Conservation (phyloP, 495 filamentous ascomycete genomes). For the Penicillium canescens region DNA sequence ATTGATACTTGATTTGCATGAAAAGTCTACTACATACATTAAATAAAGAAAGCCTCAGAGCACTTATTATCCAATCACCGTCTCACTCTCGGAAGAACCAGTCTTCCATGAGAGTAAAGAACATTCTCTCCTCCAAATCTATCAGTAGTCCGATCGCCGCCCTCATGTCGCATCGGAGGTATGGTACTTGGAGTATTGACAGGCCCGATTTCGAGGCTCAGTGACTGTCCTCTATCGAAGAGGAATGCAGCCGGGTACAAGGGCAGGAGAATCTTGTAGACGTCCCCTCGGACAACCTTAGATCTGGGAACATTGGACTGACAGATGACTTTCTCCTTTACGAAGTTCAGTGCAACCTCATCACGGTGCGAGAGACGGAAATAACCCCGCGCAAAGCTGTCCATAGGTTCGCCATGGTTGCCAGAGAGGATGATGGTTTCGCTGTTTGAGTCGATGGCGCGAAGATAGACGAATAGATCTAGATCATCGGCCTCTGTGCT, state of each 20-base stretch:
- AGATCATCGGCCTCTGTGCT: not conserved
- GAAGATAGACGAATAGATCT: constrained; percentile 1
- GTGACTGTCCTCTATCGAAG: not conserved
- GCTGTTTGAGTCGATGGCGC: not conserved
- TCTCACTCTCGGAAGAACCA: not conserved
- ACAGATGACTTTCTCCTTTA: not conserved
- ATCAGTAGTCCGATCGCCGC: not conserved
- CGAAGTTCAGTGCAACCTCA: not conserved
- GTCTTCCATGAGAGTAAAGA: too few species aligned
- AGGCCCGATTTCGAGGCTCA: not conserved
- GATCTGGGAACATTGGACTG: too few species aligned
- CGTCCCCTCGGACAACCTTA: too few species aligned
- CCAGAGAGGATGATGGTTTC: not conserved
- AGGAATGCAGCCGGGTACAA: not conserved
- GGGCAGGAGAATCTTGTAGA: not conserved
- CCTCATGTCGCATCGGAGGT: constrained; percentile 4
- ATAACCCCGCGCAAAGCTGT: not conserved
- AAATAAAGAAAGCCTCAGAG: too few species aligned
- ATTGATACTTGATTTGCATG: too few species aligned
- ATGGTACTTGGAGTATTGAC: not conserved
- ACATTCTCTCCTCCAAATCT: constrained; percentile 1
- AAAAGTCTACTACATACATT: too few species aligned
- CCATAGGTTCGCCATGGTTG: constrained; percentile 2
- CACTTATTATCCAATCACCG: too few species aligned
- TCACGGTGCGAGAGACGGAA: constrained; percentile 5